Evolutionary conservation across 129 eudicot genomes (phyloP).

Genomic region (Tagetes patula): DNA sequence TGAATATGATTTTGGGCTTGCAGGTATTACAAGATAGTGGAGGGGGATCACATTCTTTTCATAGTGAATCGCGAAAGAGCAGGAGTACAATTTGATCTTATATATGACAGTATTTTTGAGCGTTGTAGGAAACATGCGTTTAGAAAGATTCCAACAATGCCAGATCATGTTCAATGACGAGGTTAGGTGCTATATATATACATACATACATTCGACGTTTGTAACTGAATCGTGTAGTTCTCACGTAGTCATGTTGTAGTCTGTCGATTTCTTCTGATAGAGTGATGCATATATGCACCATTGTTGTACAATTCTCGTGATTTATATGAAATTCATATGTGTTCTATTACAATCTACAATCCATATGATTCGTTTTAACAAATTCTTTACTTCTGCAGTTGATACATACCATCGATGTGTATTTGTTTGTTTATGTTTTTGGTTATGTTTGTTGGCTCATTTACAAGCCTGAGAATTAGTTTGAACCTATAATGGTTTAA

Average conservation of each 20-base stretch:
- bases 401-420: neutral
- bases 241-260: neutral
- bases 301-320: constrained; percentile 30
- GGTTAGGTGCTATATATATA: constrained; percentile 13
- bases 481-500: too few species aligned
- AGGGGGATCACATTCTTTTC: constrained; percentile 92
- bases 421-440: too few species aligned
- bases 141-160: constrained; percentile 71
- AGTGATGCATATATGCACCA: constrained; percentile 21
- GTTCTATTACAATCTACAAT: neutral
- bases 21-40: constrained; percentile 95
- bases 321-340: constrained; percentile 21
- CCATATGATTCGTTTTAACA: constrained; percentile 8
- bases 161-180: constrained; percentile 47
- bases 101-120: constrained; percentile 91
- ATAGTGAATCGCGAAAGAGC: constrained; percentile 93
- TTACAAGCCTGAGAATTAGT: too few species aligned
- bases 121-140: constrained; percentile 91
- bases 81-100: constrained; percentile 88
- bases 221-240: constrained; percentile 7
- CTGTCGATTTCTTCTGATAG: constrained; percentile 11
- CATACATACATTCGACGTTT: constrained; percentile 4
- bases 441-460: too few species aligned
- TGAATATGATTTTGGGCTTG: constrained; percentile 21
- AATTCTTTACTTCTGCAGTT: neutral